Percentiles rank a stretch among this genome's conserved stretches.
These are phyloP conservation scores for Dactylellina cionopaga DNA, from an alignment of 2,329 filamentous ascomycete genomes.

Conservation along the genomic window DNA sequence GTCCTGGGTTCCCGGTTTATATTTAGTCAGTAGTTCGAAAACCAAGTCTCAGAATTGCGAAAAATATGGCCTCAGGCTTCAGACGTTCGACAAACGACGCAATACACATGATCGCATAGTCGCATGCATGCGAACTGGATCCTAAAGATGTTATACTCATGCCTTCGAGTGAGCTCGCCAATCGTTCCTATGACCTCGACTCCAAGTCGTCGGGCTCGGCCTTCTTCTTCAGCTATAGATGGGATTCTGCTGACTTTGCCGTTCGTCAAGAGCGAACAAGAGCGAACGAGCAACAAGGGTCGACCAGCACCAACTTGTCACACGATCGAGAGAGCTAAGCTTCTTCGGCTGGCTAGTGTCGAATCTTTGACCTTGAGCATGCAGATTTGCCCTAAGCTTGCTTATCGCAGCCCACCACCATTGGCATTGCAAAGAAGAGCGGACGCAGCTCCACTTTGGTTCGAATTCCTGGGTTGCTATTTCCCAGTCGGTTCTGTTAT, in stretches of 20 bases:
- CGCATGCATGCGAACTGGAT: no score
- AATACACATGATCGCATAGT: no score
- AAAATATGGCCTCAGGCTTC: no score
- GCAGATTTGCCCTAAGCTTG: conserved; percentile 12
- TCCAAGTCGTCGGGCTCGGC: no score
- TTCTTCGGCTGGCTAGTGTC: neutral
- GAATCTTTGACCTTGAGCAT: no score
- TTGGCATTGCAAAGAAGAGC: neutral
- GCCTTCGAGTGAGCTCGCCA: no score
- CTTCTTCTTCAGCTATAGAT: neutral
- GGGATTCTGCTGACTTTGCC: neutral
- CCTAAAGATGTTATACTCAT: no score
- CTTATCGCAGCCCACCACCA: neutral
- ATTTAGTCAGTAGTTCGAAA: no score
- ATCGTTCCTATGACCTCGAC: no score
- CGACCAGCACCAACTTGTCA: neutral
- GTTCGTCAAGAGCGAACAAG: conserved; percentile 13
- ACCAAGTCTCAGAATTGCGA: no score
- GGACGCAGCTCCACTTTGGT: neutral
- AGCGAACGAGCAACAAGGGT: conserved; percentile 5
- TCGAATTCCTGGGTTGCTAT: neutral
- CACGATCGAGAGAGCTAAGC: neutral
- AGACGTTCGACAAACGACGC: no score
- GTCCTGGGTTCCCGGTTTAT: no score
- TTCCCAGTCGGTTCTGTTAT: neutral